Evolutionary conservation across 2,329 filamentous ascomycete genomes (phyloP).

Genomic region (Neonectria hederae): DNA sequence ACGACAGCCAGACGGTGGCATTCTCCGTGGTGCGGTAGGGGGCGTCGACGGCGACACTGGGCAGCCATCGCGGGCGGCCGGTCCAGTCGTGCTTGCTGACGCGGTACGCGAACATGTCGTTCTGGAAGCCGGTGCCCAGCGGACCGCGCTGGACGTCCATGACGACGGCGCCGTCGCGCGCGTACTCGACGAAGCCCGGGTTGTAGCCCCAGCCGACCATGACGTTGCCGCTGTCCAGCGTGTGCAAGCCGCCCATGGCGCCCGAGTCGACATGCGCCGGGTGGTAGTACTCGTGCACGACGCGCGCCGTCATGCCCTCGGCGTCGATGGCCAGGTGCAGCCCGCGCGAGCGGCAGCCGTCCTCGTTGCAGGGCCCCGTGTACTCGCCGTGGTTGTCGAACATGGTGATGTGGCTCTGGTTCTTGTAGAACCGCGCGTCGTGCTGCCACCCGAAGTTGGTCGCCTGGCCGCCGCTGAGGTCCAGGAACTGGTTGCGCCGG

Average conservation of each 20-base stretch:
- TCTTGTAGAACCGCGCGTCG: slow-evolving; percentile 46
- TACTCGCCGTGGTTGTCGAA: slow-evolving; percentile 52
- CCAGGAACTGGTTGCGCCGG: slow-evolving; percentile 47
- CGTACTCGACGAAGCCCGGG: slow-evolving; percentile 43
- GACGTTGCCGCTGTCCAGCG: slow-evolving; percentile 42
- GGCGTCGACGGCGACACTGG: slow-evolving; percentile 41
- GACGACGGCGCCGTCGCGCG: slow-evolving; percentile 36
- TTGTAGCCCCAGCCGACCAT: slow-evolving; percentile 44
- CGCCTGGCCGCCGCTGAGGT: slow-evolving; percentile 47
- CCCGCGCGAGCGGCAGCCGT: slow-evolving; percentile 43
- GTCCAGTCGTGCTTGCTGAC: slow-evolving; percentile 42
- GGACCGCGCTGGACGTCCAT: slow-evolving; percentile 41
- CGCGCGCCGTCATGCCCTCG: slow-evolving; percentile 40
- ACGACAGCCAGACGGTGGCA: slow-evolving; percentile 43
- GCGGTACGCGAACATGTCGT: slow-evolving; percentile 44
- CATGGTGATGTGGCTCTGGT: slow-evolving; percentile 46
- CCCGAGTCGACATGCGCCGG: slow-evolving; percentile 39
- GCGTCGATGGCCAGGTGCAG: slow-evolving; percentile 44
- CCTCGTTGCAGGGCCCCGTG: slow-evolving; percentile 40
- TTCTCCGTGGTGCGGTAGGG: slow-evolving; percentile 36
- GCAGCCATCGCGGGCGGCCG: slow-evolving; percentile 43
- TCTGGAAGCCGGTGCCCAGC: slow-evolving; percentile 32
- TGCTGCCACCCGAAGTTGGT: slow-evolving; percentile 53
- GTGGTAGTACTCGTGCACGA: slow-evolving; percentile 45
- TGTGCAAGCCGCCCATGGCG: slow-evolving; percentile 42